phyloP scores from a whole-genome alignment of 140 eudicot genomes.

The Oenanthe javanica region DNA sequence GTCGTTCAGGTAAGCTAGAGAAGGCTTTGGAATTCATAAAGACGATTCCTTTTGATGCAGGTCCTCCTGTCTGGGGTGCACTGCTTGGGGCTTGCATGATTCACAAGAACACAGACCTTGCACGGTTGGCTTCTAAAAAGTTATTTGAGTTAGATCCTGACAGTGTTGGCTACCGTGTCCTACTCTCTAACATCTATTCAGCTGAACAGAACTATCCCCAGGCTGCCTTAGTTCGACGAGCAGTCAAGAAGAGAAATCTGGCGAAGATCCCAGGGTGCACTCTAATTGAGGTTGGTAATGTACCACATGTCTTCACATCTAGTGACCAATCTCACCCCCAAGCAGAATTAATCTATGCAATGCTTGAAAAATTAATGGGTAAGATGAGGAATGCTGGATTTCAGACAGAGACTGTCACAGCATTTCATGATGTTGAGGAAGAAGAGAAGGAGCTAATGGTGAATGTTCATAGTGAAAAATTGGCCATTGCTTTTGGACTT shows the following conservation, averaged over 20 bases:
- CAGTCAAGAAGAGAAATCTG: constrained; percentile 55
- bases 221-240: constrained; percentile 71
- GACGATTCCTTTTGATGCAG: constrained; percentile 59
- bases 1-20: constrained; percentile 73
- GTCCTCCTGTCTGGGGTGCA: constrained; percentile 86
- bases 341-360: constrained; percentile 40
- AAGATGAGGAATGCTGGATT: constrained; percentile 84
- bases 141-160: constrained; percentile 74
- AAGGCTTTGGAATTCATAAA: constrained; percentile 65
- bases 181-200: constrained; percentile 76
- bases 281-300: constrained; percentile 53
- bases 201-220: constrained; percentile 55
- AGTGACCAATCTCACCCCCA: constrained; percentile 64
- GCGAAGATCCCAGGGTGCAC: constrained; percentile 87
- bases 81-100: constrained; percentile 82
- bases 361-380: constrained; percentile 71
- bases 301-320: constrained; percentile 72
- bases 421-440: constrained; percentile 94
- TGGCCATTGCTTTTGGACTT: constrained; percentile 85
- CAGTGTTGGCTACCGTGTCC: constrained; percentile 74
- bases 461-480: constrained; percentile 89
- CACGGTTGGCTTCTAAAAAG: constrained; percentile 66
- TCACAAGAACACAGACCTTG: constrained; percentile 61
- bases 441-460: constrained; percentile 99
- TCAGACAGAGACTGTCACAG: constrained; percentile 67